These are phyloP conservation scores for Eucalyptus cloeziana DNA, from an alignment of 345 rosid genomes.

Conservation along the genomic window DNA sequence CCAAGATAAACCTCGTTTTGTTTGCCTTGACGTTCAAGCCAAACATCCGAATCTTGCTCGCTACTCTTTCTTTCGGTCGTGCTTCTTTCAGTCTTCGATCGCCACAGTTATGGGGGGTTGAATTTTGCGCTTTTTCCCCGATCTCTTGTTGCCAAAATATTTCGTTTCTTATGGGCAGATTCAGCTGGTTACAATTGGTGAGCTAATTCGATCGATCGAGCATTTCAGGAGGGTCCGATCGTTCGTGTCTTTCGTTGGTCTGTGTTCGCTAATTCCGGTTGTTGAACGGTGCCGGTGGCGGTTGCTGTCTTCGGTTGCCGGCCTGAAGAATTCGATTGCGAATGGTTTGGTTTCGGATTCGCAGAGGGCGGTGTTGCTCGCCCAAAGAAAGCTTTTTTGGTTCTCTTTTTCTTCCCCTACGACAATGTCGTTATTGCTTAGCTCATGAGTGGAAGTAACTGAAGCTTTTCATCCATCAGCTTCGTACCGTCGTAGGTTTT, in stretches of 20 bases:
- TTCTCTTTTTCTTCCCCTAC: background rate
- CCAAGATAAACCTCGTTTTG: background rate
- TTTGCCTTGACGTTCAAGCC: background rate
- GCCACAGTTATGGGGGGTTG: background rate
- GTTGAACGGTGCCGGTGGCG: slow-evolving; percentile 34
- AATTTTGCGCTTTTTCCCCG: too few species aligned
- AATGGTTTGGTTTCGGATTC: background rate
- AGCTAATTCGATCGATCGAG: background rate
- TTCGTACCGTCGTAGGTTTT: slow-evolving; percentile 16
- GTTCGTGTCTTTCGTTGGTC: background rate
- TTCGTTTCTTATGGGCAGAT: background rate
- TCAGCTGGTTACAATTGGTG: slow-evolving; percentile 6
- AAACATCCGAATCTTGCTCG: background rate
- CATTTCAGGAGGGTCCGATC: background rate
- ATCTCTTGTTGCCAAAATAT: background rate
- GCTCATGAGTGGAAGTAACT: background rate
- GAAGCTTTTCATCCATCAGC: background rate
- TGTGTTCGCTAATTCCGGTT: background rate
- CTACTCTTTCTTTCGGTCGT: background rate
- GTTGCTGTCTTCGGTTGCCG: slow-evolving; percentile 12
- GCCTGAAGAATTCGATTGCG: background rate
- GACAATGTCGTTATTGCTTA: background rate
- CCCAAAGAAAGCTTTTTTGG: slow-evolving; percentile 17
- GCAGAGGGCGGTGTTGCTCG: background rate
- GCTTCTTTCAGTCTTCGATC: background rate